These are phyloP conservation scores for Penicillium pancosmium DNA, from an alignment of 495 filamentous ascomycete species.

Conservation along the genomic window DNA sequence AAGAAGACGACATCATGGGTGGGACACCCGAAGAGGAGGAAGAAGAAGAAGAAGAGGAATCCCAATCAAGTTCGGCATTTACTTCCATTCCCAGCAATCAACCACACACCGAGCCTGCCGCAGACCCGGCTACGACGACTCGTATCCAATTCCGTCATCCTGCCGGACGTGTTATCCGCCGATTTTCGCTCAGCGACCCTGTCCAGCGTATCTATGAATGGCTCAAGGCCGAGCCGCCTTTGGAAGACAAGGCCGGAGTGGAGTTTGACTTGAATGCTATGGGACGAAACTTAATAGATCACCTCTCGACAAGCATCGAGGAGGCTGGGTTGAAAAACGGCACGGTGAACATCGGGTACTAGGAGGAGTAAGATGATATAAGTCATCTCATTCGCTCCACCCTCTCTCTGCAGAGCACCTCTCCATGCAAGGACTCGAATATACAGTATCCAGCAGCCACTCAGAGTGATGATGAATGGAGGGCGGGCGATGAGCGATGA, in stretches of 20 bases:
- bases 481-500: not conserved
- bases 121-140: constrained; percentile 70
- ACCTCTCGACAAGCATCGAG: constrained; percentile 69
- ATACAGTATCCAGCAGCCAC: too few relatives aligned
- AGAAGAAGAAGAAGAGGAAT: constrained; percentile 7
- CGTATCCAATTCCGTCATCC: constrained; percentile 90
- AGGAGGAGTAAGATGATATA: constrained; percentile 58
- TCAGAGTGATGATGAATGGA: not conserved
- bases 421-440: too few relatives aligned
- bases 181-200: constrained; percentile 77
- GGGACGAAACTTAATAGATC: constrained; percentile 79
- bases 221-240: constrained; percentile 78
- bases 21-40: constrained; percentile 19
- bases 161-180: constrained; percentile 76
- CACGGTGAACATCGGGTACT: constrained; percentile 89
- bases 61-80: constrained; percentile 53
- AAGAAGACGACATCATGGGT: constrained; percentile 41
- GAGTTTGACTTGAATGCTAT: constrained; percentile 84
- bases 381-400: too few relatives aligned
- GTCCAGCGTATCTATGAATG: constrained; percentile 91
- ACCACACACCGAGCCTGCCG: constrained; percentile 76
- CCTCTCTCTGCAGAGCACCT: too few relatives aligned
- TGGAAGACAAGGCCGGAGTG: constrained; percentile 73
- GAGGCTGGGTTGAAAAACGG: constrained; percentile 88
- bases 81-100: constrained; percentile 66